Base-by-base conservation (phyloP, 495 filamentous ascomycete genomes). In the Talaromyces borbonicus region DNA sequence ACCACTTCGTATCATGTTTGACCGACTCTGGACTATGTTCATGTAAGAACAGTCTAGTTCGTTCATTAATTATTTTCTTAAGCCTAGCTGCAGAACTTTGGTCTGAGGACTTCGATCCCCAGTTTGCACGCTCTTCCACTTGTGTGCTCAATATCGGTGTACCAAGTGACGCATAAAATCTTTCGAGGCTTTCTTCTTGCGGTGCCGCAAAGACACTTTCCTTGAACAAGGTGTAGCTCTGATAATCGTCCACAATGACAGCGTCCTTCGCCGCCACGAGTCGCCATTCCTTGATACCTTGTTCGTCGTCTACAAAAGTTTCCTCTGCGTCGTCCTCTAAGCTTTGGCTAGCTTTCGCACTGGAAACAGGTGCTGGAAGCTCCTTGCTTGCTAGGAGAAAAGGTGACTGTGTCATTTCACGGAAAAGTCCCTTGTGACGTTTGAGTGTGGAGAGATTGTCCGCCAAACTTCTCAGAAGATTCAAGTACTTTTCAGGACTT, bases 171-270 rank as follows among this genome's bases (percentile, higher is more conserved):
- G 75, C 55, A 56, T 97, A 99, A 54, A 97, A 89, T 4, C 73
- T 71, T 58, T 99, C 92, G 1, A 99, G 65, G 0, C 60, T 51
- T 49, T 97, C 92, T 46, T 97, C 92, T 56, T 90, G 83, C 0
- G 92, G 92, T 1, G 90, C 87, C 40, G 80, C 85, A 6, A 90
- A 72, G 23, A 99, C 67, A 38, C 81, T 74, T 9, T 83, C 76
- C 54, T 83, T 86, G 68, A 99, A 99, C 0, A 89, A 61, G 23
- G 80, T 79, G 56, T 88, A 95, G 50, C 78, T 84, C 47, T 82
- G 83, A 51, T 85, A 84, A 55, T 95, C 89, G 61, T 99, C 90
- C 6, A 88, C 71, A 42, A 97, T 77, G 14, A 90, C 79, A 49
- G 92, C 79, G 9, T 85, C 70, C 23, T 62, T 73, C 7, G 89